phyloP scores from a whole-genome alignment of 495 filamentous ascomycete genomes.

The Podospora conica region DNA sequence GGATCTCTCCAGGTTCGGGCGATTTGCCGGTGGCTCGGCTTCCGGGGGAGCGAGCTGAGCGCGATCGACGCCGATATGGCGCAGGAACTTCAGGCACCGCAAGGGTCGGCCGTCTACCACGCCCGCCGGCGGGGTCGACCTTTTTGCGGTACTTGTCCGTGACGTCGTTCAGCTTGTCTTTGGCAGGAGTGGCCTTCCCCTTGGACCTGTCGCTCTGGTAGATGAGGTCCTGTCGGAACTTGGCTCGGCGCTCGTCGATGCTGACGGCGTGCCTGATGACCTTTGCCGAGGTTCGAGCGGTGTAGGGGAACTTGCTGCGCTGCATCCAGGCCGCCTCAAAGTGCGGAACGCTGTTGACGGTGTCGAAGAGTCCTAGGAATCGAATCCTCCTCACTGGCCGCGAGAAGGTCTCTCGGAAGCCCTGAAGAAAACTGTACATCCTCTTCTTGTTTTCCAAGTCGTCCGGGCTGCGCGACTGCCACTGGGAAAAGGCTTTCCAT shows the following conservation, averaged over 20 bases:
- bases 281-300: slow-evolving; percentile 67
- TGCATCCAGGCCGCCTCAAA: slow-evolving; percentile 87
- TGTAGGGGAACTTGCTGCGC: slow-evolving; percentile 75
- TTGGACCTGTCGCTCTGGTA: slow-evolving; percentile 46
- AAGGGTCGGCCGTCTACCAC: slow-evolving; percentile 16
- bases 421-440: slow-evolving; percentile 72
- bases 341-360: slow-evolving; percentile 74
- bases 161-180: slow-evolving; percentile 36
- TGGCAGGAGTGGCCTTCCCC: slow-evolving; percentile 25
- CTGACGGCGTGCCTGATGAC: slow-evolving; percentile 67
- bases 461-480: slow-evolving; percentile 64
- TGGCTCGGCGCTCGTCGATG: slow-evolving; percentile 72
- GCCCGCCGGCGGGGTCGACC: neutral
- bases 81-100: slow-evolving; percentile 17
- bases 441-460: slow-evolving; percentile 52
- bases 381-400: slow-evolving; percentile 67
- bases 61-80: slow-evolving; percentile 44
- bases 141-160: slow-evolving; percentile 34
- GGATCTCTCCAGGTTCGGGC: slow-evolving; percentile 15
- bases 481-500: slow-evolving; percentile 83
- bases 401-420: slow-evolving; percentile 80
- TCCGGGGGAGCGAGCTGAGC: slow-evolving; percentile 24
- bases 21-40: slow-evolving; percentile 2
- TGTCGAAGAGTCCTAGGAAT: slow-evolving; percentile 67
- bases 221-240: slow-evolving; percentile 64